Percentiles rank a stretch among this genome's conserved stretches.
phyloP scores from a whole-genome alignment of 768 basidiomycete species.

The Lentinula guzmanii region DNA sequence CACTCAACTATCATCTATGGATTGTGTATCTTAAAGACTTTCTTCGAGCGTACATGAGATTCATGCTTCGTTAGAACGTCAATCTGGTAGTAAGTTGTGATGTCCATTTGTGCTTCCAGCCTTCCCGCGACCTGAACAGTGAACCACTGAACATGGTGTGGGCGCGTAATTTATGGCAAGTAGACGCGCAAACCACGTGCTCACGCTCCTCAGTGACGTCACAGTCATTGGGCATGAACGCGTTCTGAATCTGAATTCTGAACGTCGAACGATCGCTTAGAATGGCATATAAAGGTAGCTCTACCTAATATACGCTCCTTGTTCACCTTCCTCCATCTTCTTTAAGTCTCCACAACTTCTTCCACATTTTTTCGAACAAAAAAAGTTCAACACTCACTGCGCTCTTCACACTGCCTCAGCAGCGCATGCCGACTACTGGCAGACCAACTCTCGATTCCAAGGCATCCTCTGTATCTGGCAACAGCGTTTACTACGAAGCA shows the following conservation, averaged over 20 bases:
- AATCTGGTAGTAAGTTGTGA: too few species aligned
- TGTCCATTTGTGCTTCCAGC: too few species aligned
- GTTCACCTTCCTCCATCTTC: not conserved
- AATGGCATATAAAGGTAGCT: not conserved
- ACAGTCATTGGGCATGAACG: not conserved
- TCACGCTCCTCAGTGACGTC: not conserved
- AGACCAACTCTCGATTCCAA: not conserved
- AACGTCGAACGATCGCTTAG: not conserved
- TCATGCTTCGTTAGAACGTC: too few species aligned
- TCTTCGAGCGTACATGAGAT: too few species aligned
- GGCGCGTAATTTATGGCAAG: too few species aligned
- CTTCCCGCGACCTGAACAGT: too few species aligned
- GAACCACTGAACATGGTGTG: too few species aligned
- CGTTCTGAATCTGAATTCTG: not conserved
- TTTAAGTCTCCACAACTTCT: too few species aligned
- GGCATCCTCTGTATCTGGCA: not conserved
- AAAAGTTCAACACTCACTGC: too few species aligned
- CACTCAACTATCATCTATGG: too few species aligned
- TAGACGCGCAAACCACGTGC: not conserved
- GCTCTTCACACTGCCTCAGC: not conserved
- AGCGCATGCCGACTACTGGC: not conserved
- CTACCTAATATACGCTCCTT: not conserved
- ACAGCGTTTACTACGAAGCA: constrained; percentile 3
- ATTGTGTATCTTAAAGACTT: too few species aligned
- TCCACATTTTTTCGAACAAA: too few species aligned